Evolutionary conservation across 176 grass and related monocot species (phyloP).

Genomic region (Oryza meyeriana): DNA sequence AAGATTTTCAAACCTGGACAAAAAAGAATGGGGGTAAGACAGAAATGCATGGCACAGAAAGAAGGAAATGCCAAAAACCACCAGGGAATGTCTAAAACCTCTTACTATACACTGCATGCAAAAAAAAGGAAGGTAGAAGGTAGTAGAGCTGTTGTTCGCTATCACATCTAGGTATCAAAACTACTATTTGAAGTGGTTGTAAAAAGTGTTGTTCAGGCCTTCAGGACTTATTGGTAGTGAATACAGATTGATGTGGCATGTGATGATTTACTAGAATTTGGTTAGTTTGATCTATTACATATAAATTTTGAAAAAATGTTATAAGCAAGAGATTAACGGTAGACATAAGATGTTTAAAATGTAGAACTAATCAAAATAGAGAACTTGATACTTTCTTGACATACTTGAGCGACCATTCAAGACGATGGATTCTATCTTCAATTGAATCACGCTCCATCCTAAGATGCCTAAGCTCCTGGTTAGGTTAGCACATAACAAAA

Average conservation of each 20-base stretch:
- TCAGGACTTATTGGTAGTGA: not conserved
- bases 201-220: not conserved
- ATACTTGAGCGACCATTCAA: slow-evolving; percentile 95
- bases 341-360: not conserved
- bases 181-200: not conserved
- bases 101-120: not conserved
- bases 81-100: slow-evolving; percentile 9
- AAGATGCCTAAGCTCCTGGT: slow-evolving; percentile 74
- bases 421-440: slow-evolving; percentile 89
- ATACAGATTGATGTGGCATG: not conserved
- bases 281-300: not conserved
- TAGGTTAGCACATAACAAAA: slow-evolving; percentile 9
- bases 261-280: not conserved
- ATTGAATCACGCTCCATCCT: slow-evolving; percentile 81
- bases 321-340: not conserved
- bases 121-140: not conserved
- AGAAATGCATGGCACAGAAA: not conserved
- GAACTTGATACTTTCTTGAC: slow-evolving; percentile 27
- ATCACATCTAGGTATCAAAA: too few relatives aligned
- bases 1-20: slow-evolving; percentile 63
- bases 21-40: slow-evolving; percentile 10
- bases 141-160: not conserved
- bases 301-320: not conserved
- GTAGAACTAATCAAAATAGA: not conserved
- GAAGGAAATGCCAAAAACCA: not conserved